phyloP scores from a whole-genome alignment of 2,329 filamentous ascomycete genomes.

The Xylariaceae sp. region DNA sequence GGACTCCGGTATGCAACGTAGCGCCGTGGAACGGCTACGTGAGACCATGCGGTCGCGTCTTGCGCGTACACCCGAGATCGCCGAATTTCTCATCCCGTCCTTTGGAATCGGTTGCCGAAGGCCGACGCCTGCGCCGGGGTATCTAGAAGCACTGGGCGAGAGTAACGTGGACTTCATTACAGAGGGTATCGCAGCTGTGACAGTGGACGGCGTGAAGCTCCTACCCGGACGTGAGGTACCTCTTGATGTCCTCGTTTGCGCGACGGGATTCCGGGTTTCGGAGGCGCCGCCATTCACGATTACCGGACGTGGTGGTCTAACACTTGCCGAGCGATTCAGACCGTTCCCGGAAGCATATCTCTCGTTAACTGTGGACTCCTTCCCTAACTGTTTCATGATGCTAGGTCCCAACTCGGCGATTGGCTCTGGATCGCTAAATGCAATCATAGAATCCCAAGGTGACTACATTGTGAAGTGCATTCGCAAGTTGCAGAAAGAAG shows the following conservation, averaged over 20 bases:
- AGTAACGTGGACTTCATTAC: conserved; percentile 41
- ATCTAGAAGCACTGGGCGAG: conserved; percentile 42
- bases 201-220: conserved; percentile 35
- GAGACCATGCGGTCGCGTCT: conserved; percentile 40
- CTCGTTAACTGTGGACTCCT: conserved; percentile 42
- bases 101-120: conserved; percentile 45
- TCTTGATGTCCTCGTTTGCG: conserved; percentile 46
- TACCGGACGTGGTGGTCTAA: conserved; percentile 36
- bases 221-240: conserved; percentile 30
- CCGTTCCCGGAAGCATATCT: conserved; percentile 41
- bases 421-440: conserved; percentile 44
- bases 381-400: conserved; percentile 49
- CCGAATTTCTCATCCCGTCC: conserved; percentile 40
- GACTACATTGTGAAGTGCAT: conserved; percentile 46
- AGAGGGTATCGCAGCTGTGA: conserved; percentile 34
- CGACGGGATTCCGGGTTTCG: conserved; percentile 44
- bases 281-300: conserved; percentile 41
- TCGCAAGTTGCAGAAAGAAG: conserved; percentile 45
- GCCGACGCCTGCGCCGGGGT: conserved; percentile 43
- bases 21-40: conserved; percentile 31
- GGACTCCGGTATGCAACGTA: conserved; percentile 37
- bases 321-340: conserved; percentile 39
- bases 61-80: conserved; percentile 41
- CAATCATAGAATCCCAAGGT: conserved; percentile 45
- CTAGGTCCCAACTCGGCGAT: conserved; percentile 47